Evolutionary conservation across 257 asterid genomes (phyloP).

Genomic region (Verbena officinalis): DNA sequence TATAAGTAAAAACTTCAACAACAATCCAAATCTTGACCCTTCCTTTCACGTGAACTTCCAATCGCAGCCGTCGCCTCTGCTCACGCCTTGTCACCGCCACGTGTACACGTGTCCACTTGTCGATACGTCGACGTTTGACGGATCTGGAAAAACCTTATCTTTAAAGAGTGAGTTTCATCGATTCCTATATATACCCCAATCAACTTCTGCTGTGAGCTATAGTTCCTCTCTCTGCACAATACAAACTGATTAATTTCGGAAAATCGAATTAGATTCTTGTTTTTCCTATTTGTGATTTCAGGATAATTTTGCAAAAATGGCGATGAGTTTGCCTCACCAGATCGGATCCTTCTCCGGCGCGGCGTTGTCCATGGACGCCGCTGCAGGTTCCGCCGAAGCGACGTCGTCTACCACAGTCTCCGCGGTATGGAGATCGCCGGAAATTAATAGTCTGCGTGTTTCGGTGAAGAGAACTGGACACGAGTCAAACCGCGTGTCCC

Average conservation of each 20-base stretch:
- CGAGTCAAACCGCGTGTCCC: conserved; percentile 51
- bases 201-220: neutral
- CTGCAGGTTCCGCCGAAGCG: conserved; percentile 28
- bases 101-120: conserved; percentile 40
- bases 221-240: neutral
- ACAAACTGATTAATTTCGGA: neutral
- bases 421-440: conserved; percentile 50
- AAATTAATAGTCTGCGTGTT: conserved; percentile 43
- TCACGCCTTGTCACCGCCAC: conserved; percentile 26
- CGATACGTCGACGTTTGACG: neutral
- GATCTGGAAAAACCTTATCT: conserved; percentile 25
- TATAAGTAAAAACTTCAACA: conserved; percentile 21
- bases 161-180: neutral
- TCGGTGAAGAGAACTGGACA: conserved; percentile 31
- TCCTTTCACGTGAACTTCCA: conserved; percentile 36
- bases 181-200: conserved; percentile 20
- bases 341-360: conserved; percentile 54
- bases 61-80: conserved; percentile 42
- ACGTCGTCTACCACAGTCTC: conserved; percentile 32
- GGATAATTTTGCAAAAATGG: conserved; percentile 38
- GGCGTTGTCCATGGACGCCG: conserved; percentile 31
- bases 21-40: conserved; percentile 42
- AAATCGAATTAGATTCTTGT: neutral
- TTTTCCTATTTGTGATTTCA: neutral
- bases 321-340: conserved; percentile 65